These are phyloP conservation scores for Herpetomonas samuelpessoai DNA, from an alignment of 208 protist genomes.

Conservation along the genomic window DNA sequence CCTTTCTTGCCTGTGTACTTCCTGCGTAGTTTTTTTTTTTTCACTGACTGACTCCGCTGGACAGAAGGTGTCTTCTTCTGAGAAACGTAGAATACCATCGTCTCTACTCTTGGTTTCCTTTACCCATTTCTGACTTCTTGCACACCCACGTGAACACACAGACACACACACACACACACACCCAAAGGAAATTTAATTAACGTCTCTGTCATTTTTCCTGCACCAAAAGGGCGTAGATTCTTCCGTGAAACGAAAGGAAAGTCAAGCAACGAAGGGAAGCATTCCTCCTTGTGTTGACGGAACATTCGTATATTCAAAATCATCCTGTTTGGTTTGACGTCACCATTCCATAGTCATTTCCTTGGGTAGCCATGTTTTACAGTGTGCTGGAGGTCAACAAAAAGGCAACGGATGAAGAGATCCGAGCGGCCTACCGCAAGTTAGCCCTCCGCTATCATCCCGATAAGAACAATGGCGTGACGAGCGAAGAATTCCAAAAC, in stretches of 20 bases:
- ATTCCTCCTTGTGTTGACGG: not conserved
- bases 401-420: constrained; percentile 69
- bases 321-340: not conserved
- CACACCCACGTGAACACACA: too few species aligned
- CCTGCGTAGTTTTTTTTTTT: too few species aligned
- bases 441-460: constrained; percentile 81
- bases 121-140: too few species aligned
- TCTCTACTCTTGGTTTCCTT: too few species aligned
- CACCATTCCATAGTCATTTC: too few species aligned
- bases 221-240: not conserved
- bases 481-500: constrained; percentile 68
- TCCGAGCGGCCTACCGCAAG: constrained; percentile 81
- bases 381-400: constrained; percentile 59
- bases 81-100: too few species aligned
- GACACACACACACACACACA: not conserved
- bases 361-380: constrained; percentile 44
- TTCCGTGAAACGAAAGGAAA: too few species aligned
- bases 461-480: constrained; percentile 64
- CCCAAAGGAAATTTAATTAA: not conserved
- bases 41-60: too few species aligned
- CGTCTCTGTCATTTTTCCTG: not conserved
- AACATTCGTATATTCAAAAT: too few species aligned
- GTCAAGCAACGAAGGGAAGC: too few species aligned
- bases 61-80: too few species aligned
- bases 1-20: too few species aligned